Evolutionary conservation across 1,284 basidiomycete genomes (phyloP), one percentile per base, ranked within the genome.

Genomic region (Puccinia coronata): DNA sequence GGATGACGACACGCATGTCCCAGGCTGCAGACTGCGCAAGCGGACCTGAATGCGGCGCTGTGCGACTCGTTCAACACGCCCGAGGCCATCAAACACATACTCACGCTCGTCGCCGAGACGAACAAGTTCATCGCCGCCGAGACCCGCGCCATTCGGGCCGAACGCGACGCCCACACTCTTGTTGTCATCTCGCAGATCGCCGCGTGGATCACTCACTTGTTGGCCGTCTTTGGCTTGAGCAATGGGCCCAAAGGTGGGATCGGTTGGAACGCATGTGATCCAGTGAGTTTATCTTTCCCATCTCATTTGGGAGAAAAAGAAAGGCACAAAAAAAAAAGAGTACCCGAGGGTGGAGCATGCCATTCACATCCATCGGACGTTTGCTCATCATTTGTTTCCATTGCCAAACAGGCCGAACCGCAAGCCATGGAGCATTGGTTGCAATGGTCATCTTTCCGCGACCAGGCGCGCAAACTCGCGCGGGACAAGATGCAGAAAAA

Each of bases 31-130:
- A 88, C 91, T 72, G 90, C 92, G 51, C 96, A 96, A 87, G 84
- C 89, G 59, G 88, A 90, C 1, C 97, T 99, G 90, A 91, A 94
- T 76, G 88, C 88, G n/a, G 93, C 96, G 0, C 91, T 99, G 80
- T 97, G 93, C 87, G 96, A 99, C 87, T 98, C 95, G 0, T 98
- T 99, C 89, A 96, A 99, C 87, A 99, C 96, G 0, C 94, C 95
- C 0, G 89, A 88, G 20, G 96, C 95, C 0, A 87, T 99, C 63
- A 89, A 90, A 83, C 88, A 91, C 77, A 87, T 99, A 18, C 89
- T 93, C 18, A 92, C 96, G 82, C 88, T 98, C 41, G 91, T 99
- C 36, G 92, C 92, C n/a, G 90, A 91, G 76, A 91, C 93, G 23
- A 98, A 98, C 86, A 89, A 95, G 36, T 99, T 98, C 88, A 91